Evolutionary conservation across 2,329 filamentous ascomycete species (phyloP).

Genomic region (Davidsoniella eucalypti): DNA sequence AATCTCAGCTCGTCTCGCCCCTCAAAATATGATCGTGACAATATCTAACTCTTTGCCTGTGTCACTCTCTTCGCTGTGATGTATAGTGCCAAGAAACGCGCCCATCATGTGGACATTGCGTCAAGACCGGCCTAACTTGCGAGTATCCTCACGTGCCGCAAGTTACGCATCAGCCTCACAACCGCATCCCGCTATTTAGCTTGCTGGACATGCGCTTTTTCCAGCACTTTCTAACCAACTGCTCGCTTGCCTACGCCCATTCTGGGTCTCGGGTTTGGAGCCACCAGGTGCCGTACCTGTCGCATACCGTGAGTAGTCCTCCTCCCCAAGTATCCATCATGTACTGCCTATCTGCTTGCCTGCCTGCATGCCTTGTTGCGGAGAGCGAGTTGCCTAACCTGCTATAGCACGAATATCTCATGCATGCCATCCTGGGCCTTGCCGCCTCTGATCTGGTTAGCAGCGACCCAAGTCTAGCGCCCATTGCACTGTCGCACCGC

Average conservation of each 20-base stretch:
- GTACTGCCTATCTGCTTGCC: not conserved
- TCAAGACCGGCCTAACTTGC: slow-evolving; percentile 44
- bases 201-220: slow-evolving; percentile 52
- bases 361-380: not conserved
- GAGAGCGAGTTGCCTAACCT: slow-evolving; percentile 8
- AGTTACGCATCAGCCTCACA: slow-evolving; percentile 37
- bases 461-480: slow-evolving; percentile 32
- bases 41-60: not conserved
- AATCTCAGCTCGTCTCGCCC: not conserved
- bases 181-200: slow-evolving; percentile 41
- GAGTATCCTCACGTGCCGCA: slow-evolving; percentile 39
- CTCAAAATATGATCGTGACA: not conserved
- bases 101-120: slow-evolving; percentile 46
- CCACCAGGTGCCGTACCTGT: slow-evolving; percentile 48
- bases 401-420: slow-evolving; percentile 43
- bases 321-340: not conserved
- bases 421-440: slow-evolving; percentile 54
- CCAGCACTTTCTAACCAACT: slow-evolving; percentile 46
- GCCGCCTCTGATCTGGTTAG: slow-evolving; percentile 47
- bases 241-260: slow-evolving; percentile 47
- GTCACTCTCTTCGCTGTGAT: not conserved
- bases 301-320: slow-evolving; percentile 37
- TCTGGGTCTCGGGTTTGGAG: slow-evolving; percentile 52
- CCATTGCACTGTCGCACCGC: slow-evolving; percentile 46
- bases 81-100: slow-evolving; percentile 46